A percentile compares a stretch with the other conserved stretches of the same genome.
These are phyloP conservation scores for Pseudocercospora crystallina DNA, from an alignment of 2,329 filamentous ascomycete species.

Conservation along the genomic window DNA sequence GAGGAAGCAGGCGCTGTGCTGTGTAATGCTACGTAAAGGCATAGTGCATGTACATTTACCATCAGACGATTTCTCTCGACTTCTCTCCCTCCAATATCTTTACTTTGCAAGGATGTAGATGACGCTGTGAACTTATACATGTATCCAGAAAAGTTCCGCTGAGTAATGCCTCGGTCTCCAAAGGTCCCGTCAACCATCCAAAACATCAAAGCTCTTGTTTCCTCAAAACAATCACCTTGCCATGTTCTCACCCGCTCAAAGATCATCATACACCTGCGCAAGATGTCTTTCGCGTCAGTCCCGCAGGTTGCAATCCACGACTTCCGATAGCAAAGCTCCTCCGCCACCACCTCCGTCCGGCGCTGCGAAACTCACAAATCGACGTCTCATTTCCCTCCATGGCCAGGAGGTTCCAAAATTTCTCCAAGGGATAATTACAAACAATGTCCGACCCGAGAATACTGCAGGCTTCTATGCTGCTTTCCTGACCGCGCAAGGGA, in stretches of 20 bases:
- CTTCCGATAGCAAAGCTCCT: not conserved
- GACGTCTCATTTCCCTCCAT: constrained; percentile 74
- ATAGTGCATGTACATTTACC: constrained; percentile 20
- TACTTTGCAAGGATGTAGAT: no score
- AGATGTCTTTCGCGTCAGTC: constrained; percentile 22
- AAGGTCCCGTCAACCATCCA: no score
- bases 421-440: constrained; percentile 83
- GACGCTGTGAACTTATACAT: no score
- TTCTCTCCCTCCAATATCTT: no score
- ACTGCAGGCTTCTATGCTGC: constrained; percentile 69
- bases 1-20: constrained; percentile 12
- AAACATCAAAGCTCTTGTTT: no score
- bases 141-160: no score
- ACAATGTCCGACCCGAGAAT: constrained; percentile 58
- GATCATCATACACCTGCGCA: constrained; percentile 23
- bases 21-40: constrained; percentile 20
- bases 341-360: constrained; percentile 53
- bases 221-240: no score
- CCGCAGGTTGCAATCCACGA: constrained; percentile 17
- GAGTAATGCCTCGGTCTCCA: no score
- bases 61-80: not conserved
- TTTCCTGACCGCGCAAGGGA: constrained; percentile 79
- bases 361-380: constrained; percentile 62
- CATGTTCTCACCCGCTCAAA: constrained; percentile 16
- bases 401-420: constrained; percentile 80